Conservation (phyloP, 2,329 filamentous ascomycete genomes). For the Phoma sp. region DNA sequence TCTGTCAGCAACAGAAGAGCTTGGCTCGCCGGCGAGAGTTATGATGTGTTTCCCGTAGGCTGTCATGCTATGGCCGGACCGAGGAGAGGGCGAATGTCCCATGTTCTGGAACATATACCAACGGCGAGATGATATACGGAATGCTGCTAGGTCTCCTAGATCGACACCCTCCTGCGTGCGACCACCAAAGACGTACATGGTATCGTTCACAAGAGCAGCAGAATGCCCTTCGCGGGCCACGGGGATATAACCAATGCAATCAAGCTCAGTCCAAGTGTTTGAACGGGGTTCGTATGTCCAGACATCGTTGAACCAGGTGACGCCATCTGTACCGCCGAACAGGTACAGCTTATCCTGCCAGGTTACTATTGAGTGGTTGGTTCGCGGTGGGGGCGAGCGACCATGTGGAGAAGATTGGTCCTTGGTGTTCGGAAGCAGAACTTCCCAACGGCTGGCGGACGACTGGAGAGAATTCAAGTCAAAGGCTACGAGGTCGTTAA, state of each 20-base stretch:
- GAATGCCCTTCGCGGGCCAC: constrained; percentile 93
- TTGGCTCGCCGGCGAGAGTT: constrained; percentile 92
- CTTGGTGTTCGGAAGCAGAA: constrained; percentile 79
- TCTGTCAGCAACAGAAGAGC: constrained; percentile 78
- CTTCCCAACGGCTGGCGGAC: constrained; percentile 90
- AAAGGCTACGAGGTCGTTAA: constrained; percentile 95
- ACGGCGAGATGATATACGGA: constrained; percentile 78
- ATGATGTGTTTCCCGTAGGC: constrained; percentile 90
- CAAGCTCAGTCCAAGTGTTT: constrained; percentile 85
- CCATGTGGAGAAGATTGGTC: constrained; percentile 52
- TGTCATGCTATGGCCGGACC: constrained; percentile 98
- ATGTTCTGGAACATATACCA: constrained; percentile 99
- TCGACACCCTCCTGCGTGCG: constrained; percentile 92
- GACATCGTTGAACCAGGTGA: constrained; percentile 98
- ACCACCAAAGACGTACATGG: constrained; percentile 99
- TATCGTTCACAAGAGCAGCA: constrained; percentile 89
- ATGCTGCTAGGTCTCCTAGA: constrained; percentile 89
- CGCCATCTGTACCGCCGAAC: constrained; percentile 96
- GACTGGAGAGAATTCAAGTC: constrained; percentile 94
- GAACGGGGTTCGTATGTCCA: constrained; percentile 89
- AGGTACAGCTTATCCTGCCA: constrained; percentile 94
- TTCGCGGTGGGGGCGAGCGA: constrained; percentile 76
- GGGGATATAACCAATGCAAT: constrained; percentile 98
- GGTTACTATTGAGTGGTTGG: constrained; percentile 91
- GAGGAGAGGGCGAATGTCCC: constrained; percentile 90